phyloP scores from a whole-genome alignment of 768 basidiomycete species.

The Trametes gibbosa region DNA sequence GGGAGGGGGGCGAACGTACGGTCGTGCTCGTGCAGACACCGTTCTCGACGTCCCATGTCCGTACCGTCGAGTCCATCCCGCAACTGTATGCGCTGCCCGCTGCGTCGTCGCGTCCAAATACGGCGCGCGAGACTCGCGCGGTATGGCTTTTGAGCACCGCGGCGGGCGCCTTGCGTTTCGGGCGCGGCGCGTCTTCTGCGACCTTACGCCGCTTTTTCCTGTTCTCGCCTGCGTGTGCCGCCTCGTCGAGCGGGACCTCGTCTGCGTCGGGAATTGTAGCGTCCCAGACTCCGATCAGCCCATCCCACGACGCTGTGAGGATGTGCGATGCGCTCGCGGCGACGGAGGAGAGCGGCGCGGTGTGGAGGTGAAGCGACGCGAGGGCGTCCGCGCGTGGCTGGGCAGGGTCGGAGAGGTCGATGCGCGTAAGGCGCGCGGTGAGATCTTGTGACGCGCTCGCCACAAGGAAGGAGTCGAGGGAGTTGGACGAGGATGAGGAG shows the following conservation, averaged over 20 bases:
- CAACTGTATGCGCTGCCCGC: conserved; percentile 59
- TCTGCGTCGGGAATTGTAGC: conserved; percentile 58
- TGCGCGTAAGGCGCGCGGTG: conserved; percentile 55
- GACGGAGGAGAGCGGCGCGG: conserved; percentile 74
- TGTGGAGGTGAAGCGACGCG: conserved; percentile 81
- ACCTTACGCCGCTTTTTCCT: conserved; percentile 68
- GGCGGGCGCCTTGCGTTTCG: conserved; percentile 64
- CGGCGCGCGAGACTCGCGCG: conserved; percentile 71
- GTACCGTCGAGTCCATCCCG: conserved; percentile 88
- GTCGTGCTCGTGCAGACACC: conserved; percentile 71
- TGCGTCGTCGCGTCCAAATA: conserved; percentile 41
- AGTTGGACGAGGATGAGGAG: conserved; percentile 18
- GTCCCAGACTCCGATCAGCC: conserved; percentile 80
- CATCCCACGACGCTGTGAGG: conserved; percentile 87
- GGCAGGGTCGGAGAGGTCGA: conserved; percentile 23
- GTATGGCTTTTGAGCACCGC: conserved; percentile 81
- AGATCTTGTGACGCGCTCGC: conserved; percentile 80
- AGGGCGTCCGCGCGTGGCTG: conserved; percentile 32
- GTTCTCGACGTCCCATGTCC: conserved; percentile 82
- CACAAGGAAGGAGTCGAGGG: conserved; percentile 39
- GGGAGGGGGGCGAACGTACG: conserved; percentile 39
- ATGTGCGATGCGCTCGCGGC: conserved; percentile 56
- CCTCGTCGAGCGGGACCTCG: conserved; percentile 51
- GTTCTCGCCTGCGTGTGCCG: conserved; percentile 19
- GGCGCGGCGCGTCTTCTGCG: conserved; percentile 31